A percentile compares a stretch with the other conserved stretches of the same genome.
phyloP scores from a whole-genome alignment of 495 filamentous ascomycete species.

The Penicillium waksmanii region DNA sequence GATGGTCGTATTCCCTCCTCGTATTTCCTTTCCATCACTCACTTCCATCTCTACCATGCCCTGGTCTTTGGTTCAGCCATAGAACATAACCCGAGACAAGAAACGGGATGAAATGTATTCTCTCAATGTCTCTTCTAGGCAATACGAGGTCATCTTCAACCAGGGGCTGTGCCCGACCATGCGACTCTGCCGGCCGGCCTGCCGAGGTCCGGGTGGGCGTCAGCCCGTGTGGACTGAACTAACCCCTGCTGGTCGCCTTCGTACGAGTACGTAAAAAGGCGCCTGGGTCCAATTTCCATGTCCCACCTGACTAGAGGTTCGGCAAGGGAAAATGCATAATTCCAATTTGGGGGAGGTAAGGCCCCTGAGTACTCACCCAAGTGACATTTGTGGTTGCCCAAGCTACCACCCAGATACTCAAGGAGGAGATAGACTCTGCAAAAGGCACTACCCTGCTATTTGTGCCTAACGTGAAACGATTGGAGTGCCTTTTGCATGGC shows the following conservation, averaged over 20 bases:
- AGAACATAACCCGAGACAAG: background rate
- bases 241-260: conserved; percentile 11
- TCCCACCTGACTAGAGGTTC: background rate
- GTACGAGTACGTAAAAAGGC: conserved; percentile 9
- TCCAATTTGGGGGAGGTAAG: background rate
- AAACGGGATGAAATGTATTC: background rate
- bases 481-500: too few relatives aligned
- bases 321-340: background rate
- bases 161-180: conserved; percentile 21
- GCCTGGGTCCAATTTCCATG: background rate
- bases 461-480: too few relatives aligned
- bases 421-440: too few relatives aligned
- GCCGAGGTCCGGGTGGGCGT: conserved; percentile 28
- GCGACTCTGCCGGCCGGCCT: conserved; percentile 19
- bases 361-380: background rate
- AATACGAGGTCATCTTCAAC: conserved; percentile 3
- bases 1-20: background rate
- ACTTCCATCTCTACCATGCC: background rate
- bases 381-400: background rate
- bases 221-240: conserved; percentile 23
- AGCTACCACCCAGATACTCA: too few relatives aligned
- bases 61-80: background rate
- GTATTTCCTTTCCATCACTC: too few relatives aligned
- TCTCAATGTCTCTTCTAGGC: background rate
- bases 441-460: too few relatives aligned